Evolutionary conservation across 352 stramenopile species (phyloP), one percentile per base, ranked within the genome.

Genomic region (Phytophthora meadii): DNA sequence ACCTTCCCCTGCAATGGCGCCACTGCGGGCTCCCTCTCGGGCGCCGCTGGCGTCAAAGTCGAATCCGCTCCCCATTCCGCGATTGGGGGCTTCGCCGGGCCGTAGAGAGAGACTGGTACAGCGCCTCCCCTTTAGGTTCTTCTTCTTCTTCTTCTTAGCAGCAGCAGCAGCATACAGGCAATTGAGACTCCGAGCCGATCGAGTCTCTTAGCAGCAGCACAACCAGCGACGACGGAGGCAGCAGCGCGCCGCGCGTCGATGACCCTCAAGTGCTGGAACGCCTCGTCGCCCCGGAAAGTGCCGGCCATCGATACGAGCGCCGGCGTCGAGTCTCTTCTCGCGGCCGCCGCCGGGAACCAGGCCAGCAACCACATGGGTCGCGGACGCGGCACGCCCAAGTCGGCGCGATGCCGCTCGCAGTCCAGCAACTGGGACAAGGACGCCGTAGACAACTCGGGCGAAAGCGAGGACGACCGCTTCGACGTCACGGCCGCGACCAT

Each of bases 391-490:
- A 52, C 64, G 28, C 50, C 68, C 24, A 59, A 69, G 69, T 80
- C 59, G 12, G 61, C 55, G 12, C 80, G 84, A 10, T 73, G 71
- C 50, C 81, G 80, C 14, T 84, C 81, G 49, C 64, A 89, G 41
- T 93, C 85, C 45, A 90, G 71, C 45, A 90, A 77, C 65, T 88
- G 74, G 81, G 78, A 89, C 30, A 80, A 78, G 17, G 68, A 77
- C 41, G 54, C 32, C 6, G 65, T 78, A 19, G 81, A 88, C 55
- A 72, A 68, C 46, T 70, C 65, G n/a, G 70, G 71, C 19, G 67
- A 75, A 37, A 68, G 66, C 46, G 64, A 70, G 12, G 65, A 84
- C 54, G 79, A 84, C 49, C 56, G 39, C 34, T 77, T 82, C 41
- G 72, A 85, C 65, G 76, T 41, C 25, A 73, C 57, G 49, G 68